A percentile compares a stretch with the other conserved stretches of the same genome.
Evolutionary conservation across 257 asterid species (phyloP).

Genomic region (Leonotis leonurus): DNA sequence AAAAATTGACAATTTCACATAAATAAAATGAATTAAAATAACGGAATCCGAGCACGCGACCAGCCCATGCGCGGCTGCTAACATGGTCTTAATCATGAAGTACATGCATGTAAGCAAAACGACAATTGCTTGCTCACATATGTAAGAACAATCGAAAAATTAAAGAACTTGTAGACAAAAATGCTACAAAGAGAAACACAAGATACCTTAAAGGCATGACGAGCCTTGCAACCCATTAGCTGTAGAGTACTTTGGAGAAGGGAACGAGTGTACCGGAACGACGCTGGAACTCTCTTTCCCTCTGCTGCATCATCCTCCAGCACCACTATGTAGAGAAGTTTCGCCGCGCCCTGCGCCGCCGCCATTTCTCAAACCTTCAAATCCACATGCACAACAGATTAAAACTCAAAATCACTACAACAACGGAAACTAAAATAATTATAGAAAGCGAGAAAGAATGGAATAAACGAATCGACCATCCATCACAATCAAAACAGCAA

Average conservation of each 20-base stretch:
- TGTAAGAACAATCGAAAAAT: background rate
- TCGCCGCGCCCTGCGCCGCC: slow-evolving; percentile 52
- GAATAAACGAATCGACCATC: slow-evolving; percentile 3
- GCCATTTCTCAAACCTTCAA: slow-evolving; percentile 40
- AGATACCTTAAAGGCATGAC: slow-evolving; percentile 90
- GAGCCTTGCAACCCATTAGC: slow-evolving; percentile 97
- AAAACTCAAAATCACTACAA: slow-evolving; percentile 8
- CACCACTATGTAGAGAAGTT: slow-evolving; percentile 77
- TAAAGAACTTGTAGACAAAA: background rate
- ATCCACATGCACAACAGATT: slow-evolving; percentile 21
- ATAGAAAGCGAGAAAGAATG: background rate
- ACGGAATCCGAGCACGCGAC: background rate
- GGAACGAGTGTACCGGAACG: slow-evolving; percentile 91
- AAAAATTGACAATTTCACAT: background rate
- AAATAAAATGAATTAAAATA: background rate
- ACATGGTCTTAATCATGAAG: background rate
- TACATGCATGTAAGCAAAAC: slow-evolving; percentile 15
- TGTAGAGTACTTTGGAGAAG: slow-evolving; percentile 90
- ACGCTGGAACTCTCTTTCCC: slow-evolving; percentile 29
- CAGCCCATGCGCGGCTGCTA: background rate
- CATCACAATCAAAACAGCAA: background rate
- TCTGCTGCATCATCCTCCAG: slow-evolving; percentile 48
- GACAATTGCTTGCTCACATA: slow-evolving; percentile 7
- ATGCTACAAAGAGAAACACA: no score
- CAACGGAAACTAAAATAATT: no score